Evolutionary conservation across 2,329 filamentous ascomycete genomes (phyloP).

Genomic region (Ceratocystis albifundus): DNA sequence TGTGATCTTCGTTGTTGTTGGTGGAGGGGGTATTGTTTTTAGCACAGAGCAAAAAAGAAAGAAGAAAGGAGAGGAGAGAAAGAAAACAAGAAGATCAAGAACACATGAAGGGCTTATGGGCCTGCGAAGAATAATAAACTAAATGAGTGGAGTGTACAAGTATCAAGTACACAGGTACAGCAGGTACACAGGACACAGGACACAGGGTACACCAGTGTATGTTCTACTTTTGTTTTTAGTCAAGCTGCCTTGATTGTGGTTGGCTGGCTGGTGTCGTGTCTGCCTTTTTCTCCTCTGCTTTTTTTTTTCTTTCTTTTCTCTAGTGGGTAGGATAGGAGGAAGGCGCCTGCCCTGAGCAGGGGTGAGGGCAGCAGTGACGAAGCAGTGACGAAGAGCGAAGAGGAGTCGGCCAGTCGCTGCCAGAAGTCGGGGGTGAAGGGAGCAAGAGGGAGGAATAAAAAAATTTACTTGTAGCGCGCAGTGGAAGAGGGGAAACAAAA

Average conservation of each 20-base stretch:
- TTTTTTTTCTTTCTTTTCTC: too few species aligned
- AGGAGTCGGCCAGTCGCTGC: conserved; percentile 5
- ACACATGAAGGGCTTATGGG: conserved; percentile 11
- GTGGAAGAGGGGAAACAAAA: neutral
- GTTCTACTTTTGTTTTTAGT: neutral
- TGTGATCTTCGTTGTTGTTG: conserved; percentile 21
- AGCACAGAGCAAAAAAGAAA: neutral
- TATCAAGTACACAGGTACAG: conserved; percentile 12
- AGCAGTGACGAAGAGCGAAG: too few species aligned
- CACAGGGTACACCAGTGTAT: neutral
- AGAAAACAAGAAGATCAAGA: conserved; percentile 15
- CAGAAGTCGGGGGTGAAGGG: neutral
- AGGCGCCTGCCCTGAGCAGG: conserved; percentile 8
- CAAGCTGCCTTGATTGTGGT: neutral
- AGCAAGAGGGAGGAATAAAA: neutral
- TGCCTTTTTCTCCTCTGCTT: conserved; percentile 6
- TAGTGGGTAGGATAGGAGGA: conserved; percentile 14
- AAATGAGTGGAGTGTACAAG: conserved; percentile 10
- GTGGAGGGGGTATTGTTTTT: neutral
- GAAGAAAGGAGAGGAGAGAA: conserved; percentile 3
- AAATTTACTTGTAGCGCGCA: neutral
- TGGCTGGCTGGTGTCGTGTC: neutral
- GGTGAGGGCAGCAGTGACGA: conserved; percentile 5
- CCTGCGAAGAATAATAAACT: conserved; percentile 11
- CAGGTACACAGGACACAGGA: conserved; percentile 2